Evolutionary conservation across 2,329 filamentous ascomycete genomes (phyloP), one percentile per base, ranked within the genome.

Genomic region (Karstenula rhodostoma): DNA sequence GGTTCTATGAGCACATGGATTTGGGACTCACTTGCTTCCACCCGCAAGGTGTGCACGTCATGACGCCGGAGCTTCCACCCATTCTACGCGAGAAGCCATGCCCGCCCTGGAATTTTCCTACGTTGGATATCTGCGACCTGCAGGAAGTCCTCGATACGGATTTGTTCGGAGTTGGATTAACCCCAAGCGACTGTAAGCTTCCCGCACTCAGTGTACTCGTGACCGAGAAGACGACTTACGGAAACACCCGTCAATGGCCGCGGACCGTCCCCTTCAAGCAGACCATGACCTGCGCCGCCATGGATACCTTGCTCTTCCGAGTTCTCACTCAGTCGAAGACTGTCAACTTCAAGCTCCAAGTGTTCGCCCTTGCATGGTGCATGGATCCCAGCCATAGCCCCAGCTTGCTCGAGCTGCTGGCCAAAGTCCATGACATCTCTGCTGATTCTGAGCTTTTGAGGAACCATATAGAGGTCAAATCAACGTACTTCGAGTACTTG

Each of bases 61-160:
- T 35, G 33, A 35, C 33, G 8, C 33, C 33, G 33, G 4, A 10
- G 15, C 3, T 35, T 9, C 33, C 33, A 12, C 1, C 2, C 3
- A 1, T 35, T 9, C 3, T 1, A 6, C 4, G 3, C 1, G 33
- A 1, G 10, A 1, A 3, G 3, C 33, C 33, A 35, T 2, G 8
- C 10, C 3, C 33, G 9, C 33, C 33, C 13, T 40, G 35, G 10
- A 17, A 40, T 17, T 40, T 40, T 12, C 35, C 35, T 40, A 40
- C 35, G 12, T n/a, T 40, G 15, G 17, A 17, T 5, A 12, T 40
- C 3, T 12, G 35, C 15, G 5, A 17, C 12, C 17, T 40, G 35
- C 35, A 40, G 35, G 15, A 17, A 3, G 3, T 40, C 6, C 35
- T 40, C 35, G 35, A 17, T 12, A 17, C 15, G 35, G 35, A 40